Conservation (phyloP, 495 filamentous ascomycete genomes). For the Penicillium parvum region DNA sequence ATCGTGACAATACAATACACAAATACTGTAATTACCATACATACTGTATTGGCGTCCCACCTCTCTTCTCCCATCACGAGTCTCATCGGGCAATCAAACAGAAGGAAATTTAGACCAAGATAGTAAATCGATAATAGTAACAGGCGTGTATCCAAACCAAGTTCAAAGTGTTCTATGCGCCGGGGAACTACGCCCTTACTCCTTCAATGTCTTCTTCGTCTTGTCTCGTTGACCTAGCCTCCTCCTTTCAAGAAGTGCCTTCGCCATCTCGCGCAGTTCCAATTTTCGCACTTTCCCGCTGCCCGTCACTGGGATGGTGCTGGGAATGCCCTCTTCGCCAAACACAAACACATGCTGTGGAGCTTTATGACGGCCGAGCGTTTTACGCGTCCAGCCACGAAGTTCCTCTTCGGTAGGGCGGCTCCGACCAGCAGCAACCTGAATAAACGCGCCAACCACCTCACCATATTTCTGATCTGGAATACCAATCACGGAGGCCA, state of each 20-base stretch:
- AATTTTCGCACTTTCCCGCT: conserved; percentile 71
- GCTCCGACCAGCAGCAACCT: conserved; percentile 18
- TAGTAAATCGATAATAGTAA: too few species aligned
- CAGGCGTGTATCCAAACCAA: too few species aligned
- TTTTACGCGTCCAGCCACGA: conserved; percentile 54
- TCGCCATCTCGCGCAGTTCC: conserved; percentile 56
- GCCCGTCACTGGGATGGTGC: conserved; percentile 57
- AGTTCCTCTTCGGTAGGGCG: conserved; percentile 48
- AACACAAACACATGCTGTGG: conserved; percentile 63
- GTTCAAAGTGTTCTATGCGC: too few species aligned
- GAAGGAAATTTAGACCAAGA: too few species aligned
- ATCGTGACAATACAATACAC: conserved; percentile 14
- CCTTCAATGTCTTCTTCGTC: too few species aligned
- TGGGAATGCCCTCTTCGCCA: conserved; percentile 54
- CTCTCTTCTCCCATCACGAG: too few species aligned
- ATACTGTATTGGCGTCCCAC: too few species aligned
- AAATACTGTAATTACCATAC: too few species aligned
- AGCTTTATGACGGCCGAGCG: conserved; percentile 63
- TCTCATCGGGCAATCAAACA: too few species aligned
- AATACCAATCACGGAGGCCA: conserved; percentile 60
- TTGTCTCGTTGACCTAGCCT: too few species aligned
- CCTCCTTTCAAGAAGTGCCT: too few species aligned
- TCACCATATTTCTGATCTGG: conserved; percentile 62
- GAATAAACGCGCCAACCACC: conserved; percentile 61
- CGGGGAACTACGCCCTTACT: too few species aligned